These are phyloP conservation scores for Neopestalotiopsis rosae DNA, from an alignment of 2,329 filamentous ascomycete genomes.

Conservation along the genomic window DNA sequence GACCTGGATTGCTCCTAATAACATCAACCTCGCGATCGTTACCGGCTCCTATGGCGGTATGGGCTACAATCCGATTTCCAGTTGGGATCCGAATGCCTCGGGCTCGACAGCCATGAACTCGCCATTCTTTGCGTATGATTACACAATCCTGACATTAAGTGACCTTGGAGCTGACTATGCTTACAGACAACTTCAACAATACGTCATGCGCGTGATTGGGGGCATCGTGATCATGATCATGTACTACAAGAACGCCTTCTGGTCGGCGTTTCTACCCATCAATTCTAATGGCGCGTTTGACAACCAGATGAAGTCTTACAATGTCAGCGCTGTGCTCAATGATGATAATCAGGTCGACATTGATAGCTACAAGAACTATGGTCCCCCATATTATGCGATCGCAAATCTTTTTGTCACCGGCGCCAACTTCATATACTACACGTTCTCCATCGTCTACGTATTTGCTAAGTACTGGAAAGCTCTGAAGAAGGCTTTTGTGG, in stretches of 20 bases:
- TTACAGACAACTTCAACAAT: constrained; percentile 31
- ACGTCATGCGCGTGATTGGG: constrained; percentile 30
- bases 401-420: constrained; percentile 38
- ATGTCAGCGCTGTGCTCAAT: constrained; percentile 31
- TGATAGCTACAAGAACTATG: constrained; percentile 42
- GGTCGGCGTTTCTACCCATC: constrained; percentile 37
- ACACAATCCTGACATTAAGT: constrained; percentile 21
- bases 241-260: constrained; percentile 23
- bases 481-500: constrained; percentile 38
- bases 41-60: constrained; percentile 31
- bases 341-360: constrained; percentile 36
- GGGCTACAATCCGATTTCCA: constrained; percentile 37
- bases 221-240: constrained; percentile 28
- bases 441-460: constrained; percentile 40
- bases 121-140: constrained; percentile 31
- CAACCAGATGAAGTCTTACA: constrained; percentile 25
- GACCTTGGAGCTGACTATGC: constrained; percentile 29
- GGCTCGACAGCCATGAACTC: constrained; percentile 29
- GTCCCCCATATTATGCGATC: constrained; percentile 25
- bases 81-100: constrained; percentile 38
- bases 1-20: constrained; percentile 50
- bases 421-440: constrained; percentile 32
- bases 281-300: constrained; percentile 16
- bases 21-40: constrained; percentile 21
- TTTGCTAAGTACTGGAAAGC: constrained; percentile 40